Conservation (phyloP, 2,329 filamentous ascomycete species). For the Macrophomina phaseolina region DNA sequence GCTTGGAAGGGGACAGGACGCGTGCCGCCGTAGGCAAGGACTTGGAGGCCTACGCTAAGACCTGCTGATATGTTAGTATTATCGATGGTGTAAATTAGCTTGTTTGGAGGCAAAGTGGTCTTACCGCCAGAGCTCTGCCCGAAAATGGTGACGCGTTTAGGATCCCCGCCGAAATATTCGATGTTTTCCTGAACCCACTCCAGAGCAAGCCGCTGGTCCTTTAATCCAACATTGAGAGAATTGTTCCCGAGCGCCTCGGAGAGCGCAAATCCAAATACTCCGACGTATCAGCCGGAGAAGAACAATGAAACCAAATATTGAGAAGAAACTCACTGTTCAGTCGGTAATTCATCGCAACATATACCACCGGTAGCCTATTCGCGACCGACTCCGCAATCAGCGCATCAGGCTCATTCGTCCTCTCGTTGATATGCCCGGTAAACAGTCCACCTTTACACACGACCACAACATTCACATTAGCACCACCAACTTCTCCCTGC, state of each 20-base stretch:
- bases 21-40: conserved; percentile 41
- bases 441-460: conserved; percentile 33
- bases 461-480: too few species aligned
- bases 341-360: conserved; percentile 45
- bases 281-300: background rate
- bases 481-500: background rate
- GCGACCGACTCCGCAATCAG: conserved; percentile 54
- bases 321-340: conserved; percentile 36
- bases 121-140: conserved; percentile 45
- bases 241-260: conserved; percentile 41
- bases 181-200: conserved; percentile 49
- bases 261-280: conserved; percentile 46
- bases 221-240: conserved; percentile 45
- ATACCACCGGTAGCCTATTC: conserved; percentile 48
- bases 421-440: conserved; percentile 40
- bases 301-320: background rate
- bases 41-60: conserved; percentile 41
- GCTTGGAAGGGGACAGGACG: conserved; percentile 38
- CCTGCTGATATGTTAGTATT: background rate
- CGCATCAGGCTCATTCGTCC: conserved; percentile 50
- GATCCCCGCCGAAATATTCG: conserved; percentile 41
- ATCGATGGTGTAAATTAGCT: background rate
- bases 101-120: background rate
- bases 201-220: conserved; percentile 46
- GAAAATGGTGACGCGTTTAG: conserved; percentile 45